Base-by-base conservation (phyloP, 306 rosid genomes). In the Rosa multiflora region DNA sequence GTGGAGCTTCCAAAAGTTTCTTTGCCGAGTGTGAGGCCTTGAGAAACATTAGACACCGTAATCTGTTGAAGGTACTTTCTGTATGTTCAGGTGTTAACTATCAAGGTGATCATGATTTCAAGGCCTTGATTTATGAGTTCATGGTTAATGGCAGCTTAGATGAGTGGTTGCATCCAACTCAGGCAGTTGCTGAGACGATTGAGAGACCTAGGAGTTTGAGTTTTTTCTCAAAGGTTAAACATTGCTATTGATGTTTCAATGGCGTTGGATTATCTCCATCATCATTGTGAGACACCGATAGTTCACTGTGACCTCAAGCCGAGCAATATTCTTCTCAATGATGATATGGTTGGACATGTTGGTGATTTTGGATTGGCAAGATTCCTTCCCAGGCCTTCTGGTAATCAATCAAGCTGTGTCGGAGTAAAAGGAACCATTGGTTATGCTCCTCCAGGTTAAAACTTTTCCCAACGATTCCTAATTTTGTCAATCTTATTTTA, bases 51-150 rank as follows among this genome's bases (percentile, higher is more conserved):
- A 71, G 84, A 32, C 88, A 88, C 70, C 73, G 85, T 0, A 86
- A 84, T 76, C 89, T 86, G 67, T 78, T 88, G 4, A 84, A 84
- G 85, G 68, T 86, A 69, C 20, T 84, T 32, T 79, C 83, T 9
- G 76, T 63, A 20, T 80, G 82, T 76, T 85, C 84, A 0, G 82
- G 87, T 56, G 7, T 26, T 8, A 75, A 68, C 20, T 23, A 42
- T 29, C 61, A 10, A 0, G 86, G 82, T 1, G 39, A 59, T 32
- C 29, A 26, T 26, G 91, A 85, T 1, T 85, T 85, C 56, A 88
- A 83, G 75, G 84, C 86, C 67, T 12, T 85, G 23, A 74, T 85
- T 9, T 83, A 76, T 49, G 84, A 88, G 67, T 88, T 72, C 81
- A 85, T 85, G 87, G 10, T 72, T 1, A 85, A 88, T 3, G 83